Evolutionary conservation across 2,329 filamentous ascomycete species (phyloP), one percentile per base, ranked within the genome.

Genomic region (Arthrobotrys sinensis): DNA sequence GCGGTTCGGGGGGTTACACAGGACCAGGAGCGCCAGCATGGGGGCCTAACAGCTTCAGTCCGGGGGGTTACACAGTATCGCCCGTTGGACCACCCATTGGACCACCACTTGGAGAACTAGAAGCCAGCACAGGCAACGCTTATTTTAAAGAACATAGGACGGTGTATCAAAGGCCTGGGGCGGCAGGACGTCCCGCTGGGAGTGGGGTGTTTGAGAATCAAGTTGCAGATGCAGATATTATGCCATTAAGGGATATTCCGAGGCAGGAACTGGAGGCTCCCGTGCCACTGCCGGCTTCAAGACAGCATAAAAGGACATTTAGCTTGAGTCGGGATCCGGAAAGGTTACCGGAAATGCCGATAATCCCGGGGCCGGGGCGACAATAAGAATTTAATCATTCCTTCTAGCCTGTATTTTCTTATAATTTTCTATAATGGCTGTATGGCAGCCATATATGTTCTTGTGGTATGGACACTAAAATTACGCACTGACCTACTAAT

Each of bases 241-340:
- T 76, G 32, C 64, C 71, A 38, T 21, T 53, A 16, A 48, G 43
- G n/a, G 53, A 63, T 11, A 66, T 60, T 12, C 66, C 48, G 5
- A 38, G 65, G n/a, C 72, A 77, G 48, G 72, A 77, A 16, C 57
- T 77, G 4, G 72, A 70, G 24, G 72, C 65, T 8, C 48, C 72
- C 8, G 16, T 52, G 16, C 34, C 60, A 14, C 16, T 16, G 12
- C n/a, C 6, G 12, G 8, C 14, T 11, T 16, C 4, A 14, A 38
- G 24, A 16, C 62, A 67, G 36, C 19, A 52, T 34, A 53, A 14
- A 28, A 46, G 24, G 7, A 72, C 14, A 1, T 38, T 57, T 43
- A 21, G 43, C 10, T 7, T 32, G 14, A 36, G 63, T 19, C 19
- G 28, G 3, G 60, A 70, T 19, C 19, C 16, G 3, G 60, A 70